These are phyloP conservation scores for Phoma herbarum DNA, from an alignment of 2,329 filamentous ascomycete species.

Conservation along the genomic window DNA sequence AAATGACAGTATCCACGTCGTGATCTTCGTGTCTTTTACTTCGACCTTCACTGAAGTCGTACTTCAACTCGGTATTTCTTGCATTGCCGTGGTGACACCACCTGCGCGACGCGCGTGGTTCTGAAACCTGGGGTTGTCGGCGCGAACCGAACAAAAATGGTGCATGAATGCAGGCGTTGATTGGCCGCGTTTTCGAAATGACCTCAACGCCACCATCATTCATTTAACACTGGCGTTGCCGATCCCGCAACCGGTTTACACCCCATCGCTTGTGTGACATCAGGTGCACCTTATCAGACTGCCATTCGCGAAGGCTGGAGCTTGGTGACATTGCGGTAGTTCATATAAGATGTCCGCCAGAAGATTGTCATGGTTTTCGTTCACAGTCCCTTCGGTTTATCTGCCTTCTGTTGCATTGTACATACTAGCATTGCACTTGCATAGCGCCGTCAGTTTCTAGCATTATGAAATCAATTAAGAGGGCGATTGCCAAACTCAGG, in stretches of 20 bases:
- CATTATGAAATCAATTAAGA: constrained; percentile 40
- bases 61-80: background rate
- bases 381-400: background rate
- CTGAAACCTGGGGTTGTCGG: constrained; percentile 25
- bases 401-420: constrained; percentile 3
- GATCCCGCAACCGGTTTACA: constrained; percentile 33
- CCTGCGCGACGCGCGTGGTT: constrained; percentile 33
- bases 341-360: constrained; percentile 31
- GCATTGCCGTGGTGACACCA: constrained; percentile 20
- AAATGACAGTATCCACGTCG: background rate
- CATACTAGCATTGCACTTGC: constrained; percentile 21
- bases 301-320: constrained; percentile 28
- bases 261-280: constrained; percentile 43
- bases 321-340: constrained; percentile 17
- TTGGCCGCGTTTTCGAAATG: constrained; percentile 30
- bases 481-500: constrained; percentile 38
- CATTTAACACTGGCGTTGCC: constrained; percentile 26
- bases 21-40: background rate
- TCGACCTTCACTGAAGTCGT: constrained; percentile 1
- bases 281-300: constrained; percentile 31
- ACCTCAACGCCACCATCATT: constrained; percentile 28
- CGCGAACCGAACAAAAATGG: constrained; percentile 25
- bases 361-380: constrained; percentile 14
- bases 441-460: constrained; percentile 15
- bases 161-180: constrained; percentile 24